phyloP scores from a whole-genome alignment of 2,329 filamentous ascomycete genomes.

The Pseudogymnoascus sp. region DNA sequence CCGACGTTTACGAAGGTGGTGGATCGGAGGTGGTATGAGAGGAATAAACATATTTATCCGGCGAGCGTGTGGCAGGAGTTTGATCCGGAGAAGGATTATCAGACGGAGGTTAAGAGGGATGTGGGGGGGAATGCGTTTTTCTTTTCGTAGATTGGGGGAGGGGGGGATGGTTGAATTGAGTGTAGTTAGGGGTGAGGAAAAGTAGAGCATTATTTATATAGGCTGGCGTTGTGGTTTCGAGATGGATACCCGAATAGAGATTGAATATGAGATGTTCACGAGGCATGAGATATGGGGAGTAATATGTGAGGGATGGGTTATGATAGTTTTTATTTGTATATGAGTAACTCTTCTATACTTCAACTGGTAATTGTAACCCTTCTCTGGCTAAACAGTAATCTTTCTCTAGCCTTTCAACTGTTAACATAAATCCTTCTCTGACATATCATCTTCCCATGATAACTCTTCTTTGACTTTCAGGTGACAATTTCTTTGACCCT shows the following conservation, averaged over 20 bases:
- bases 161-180: not conserved
- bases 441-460: not conserved
- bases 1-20: conserved; percentile 85
- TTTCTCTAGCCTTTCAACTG: not conserved
- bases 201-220: not conserved
- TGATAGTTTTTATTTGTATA: not conserved
- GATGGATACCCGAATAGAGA: not conserved
- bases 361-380: not conserved
- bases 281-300: not conserved
- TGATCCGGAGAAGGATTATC: conserved; percentile 81
- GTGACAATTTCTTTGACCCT: not conserved
- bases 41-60: conserved; percentile 96
- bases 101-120: conserved; percentile 70
- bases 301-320: not conserved
- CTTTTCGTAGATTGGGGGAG: conserved; percentile 45
- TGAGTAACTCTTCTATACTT: not conserved
- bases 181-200: not conserved
- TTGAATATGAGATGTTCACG: not conserved
- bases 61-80: conserved; percentile 95
- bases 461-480: not conserved
- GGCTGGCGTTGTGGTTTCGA: not conserved
- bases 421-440: not conserved
- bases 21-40: conserved; percentile 92
- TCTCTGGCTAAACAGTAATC: not conserved
- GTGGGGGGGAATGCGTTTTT: conserved; percentile 90